Evolutionary conservation across 1,284 basidiomycete species (phyloP).

Genomic region (Microbotryum intermedium): DNA sequence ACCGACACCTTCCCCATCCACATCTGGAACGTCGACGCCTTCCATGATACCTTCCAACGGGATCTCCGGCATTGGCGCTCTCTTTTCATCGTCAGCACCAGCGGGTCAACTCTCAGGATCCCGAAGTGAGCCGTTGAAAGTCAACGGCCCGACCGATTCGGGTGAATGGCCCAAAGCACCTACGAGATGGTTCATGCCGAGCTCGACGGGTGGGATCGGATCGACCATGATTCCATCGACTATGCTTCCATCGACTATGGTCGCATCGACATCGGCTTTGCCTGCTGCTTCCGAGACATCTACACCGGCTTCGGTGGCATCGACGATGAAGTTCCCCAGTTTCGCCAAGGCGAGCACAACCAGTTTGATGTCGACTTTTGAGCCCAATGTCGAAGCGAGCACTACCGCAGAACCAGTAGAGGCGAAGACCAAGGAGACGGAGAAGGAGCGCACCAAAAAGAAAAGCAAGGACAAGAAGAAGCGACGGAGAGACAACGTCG

Average conservation of each 20-base stretch:
- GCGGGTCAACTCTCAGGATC: too few relatives aligned
- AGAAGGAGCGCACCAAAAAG: background rate
- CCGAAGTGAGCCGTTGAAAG: background rate
- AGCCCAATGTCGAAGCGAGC: background rate
- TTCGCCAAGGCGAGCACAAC: conserved; percentile 11
- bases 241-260: background rate
- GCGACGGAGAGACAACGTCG: background rate
- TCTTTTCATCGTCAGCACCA: too few relatives aligned
- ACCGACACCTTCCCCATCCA: conserved; percentile 14
- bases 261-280: background rate
- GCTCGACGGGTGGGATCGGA: too few relatives aligned
- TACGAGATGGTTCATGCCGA: too few relatives aligned
- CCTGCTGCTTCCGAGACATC: background rate
- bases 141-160: background rate
- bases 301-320: background rate
- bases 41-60: conserved; percentile 12
- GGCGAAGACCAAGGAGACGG: background rate
- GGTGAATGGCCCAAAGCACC: too few relatives aligned
- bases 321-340: conserved; percentile 4
- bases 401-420: background rate
- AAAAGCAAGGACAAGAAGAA: background rate
- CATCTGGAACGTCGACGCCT: background rate
- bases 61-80: conserved; percentile 1
- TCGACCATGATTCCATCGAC: too few relatives aligned
- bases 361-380: conserved; percentile 8